Evolutionary conservation across 2,329 filamentous ascomycete genomes (phyloP).

Genomic region (Penicillium sp.): DNA sequence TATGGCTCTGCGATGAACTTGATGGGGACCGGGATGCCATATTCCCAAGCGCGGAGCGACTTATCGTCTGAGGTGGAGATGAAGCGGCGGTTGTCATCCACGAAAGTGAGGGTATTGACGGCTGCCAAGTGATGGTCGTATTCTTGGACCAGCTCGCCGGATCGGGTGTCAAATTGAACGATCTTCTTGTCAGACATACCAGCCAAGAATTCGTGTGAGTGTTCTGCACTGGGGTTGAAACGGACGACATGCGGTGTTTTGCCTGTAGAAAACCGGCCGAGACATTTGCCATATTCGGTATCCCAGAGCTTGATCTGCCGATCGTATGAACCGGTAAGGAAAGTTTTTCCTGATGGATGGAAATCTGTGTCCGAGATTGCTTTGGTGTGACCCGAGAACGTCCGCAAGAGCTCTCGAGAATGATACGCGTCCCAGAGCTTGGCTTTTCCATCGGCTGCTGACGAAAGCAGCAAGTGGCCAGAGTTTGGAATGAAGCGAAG

Average conservation of each 20-base stretch:
- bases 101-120: conserved; percentile 95
- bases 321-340: conserved; percentile 90
- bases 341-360: conserved; percentile 76
- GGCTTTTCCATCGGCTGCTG: conserved; percentile 85
- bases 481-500: conserved; percentile 85
- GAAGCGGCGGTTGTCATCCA: conserved; percentile 90
- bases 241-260: conserved; percentile 93
- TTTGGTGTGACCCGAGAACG: conserved; percentile 88
- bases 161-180: conserved; percentile 88
- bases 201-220: conserved; percentile 85
- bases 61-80: conserved; percentile 98
- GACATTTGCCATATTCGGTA: conserved; percentile 86
- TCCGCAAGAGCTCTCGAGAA: conserved; percentile 79
- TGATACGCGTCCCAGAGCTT: conserved; percentile 97
- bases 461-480: conserved; percentile 84
- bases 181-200: conserved; percentile 99
- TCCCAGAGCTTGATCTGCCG: conserved; percentile 98
- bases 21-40: conserved; percentile 96
- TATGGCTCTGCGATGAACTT: conserved; percentile 97
- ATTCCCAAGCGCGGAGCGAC: conserved; percentile 94
- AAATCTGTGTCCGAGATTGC: conserved; percentile 88
- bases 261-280: conserved; percentile 85
- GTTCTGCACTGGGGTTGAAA: conserved; percentile 79
- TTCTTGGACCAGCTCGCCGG: conserved; percentile 83
- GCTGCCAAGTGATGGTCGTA: conserved; percentile 98